Conservation (phyloP, 257 asterid species). For the Solanum pimpinellifolium region DNA sequence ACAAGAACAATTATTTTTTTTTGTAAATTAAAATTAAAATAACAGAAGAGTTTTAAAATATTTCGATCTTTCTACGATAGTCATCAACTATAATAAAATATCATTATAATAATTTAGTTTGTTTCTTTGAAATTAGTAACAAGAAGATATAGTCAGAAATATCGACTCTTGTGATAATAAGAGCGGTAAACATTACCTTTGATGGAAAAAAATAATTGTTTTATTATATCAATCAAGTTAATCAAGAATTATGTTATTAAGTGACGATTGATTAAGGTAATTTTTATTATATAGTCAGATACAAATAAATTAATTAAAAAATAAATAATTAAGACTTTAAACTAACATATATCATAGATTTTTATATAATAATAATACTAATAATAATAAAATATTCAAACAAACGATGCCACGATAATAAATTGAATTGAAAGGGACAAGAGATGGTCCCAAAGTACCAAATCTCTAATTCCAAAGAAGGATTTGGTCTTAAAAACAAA, state of each 20-base stretch:
- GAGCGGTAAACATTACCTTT: background rate
- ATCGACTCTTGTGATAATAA: background rate
- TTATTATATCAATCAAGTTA: background rate
- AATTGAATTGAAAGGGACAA: background rate
- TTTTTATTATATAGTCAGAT: no score
- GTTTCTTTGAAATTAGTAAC: background rate
- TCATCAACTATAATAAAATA: background rate
- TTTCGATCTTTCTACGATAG: rapidly evolving
- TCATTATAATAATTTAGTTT: background rate
- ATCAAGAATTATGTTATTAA: background rate
- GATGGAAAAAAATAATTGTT: background rate
- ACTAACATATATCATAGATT: background rate
- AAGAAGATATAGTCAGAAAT: no score
- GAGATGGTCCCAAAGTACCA: conserved; percentile 7
- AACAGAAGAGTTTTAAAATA: background rate
- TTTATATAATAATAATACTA: no score
- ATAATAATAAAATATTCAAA: background rate
- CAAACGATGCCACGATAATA: background rate
- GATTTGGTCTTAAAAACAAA: conserved; percentile 25
- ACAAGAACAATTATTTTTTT: background rate
- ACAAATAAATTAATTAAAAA: no score
- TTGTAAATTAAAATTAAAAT: background rate
- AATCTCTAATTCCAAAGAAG: conserved; percentile 27
- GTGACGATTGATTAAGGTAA: no score
- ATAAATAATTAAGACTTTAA: rapidly evolving